Evolutionary conservation across 345 rosid genomes (phyloP).

Genomic region (Geranium brycei): DNA sequence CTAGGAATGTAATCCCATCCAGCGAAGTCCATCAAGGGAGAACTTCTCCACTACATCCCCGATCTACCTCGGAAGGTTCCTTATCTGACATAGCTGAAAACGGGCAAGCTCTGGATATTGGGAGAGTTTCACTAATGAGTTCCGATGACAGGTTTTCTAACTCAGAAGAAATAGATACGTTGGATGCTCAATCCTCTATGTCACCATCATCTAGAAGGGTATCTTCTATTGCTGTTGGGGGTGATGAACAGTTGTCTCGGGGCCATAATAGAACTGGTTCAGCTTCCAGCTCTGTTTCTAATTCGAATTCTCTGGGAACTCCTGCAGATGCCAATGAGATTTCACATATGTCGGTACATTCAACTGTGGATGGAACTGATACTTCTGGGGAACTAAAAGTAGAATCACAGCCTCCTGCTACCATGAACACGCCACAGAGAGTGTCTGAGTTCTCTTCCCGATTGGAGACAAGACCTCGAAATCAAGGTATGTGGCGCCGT

Average conservation of each 20-base stretch:
- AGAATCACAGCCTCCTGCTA: neutral
- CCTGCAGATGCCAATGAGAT: slow-evolving; percentile 35
- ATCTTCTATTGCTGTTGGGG: slow-evolving; percentile 21
- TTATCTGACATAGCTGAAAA: slow-evolving; percentile 36
- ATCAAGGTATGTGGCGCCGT: slow-evolving; percentile 57
- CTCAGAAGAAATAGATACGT: slow-evolving; percentile 27
- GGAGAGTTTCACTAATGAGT: slow-evolving; percentile 32
- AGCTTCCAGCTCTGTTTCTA: slow-evolving; percentile 33
- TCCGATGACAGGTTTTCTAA: slow-evolving; percentile 40
- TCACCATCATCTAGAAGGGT: slow-evolving; percentile 46
- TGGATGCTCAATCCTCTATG: slow-evolving; percentile 32
- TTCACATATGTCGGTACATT: neutral
- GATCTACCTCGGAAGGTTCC: slow-evolving; percentile 45
- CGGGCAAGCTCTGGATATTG: slow-evolving; percentile 37
- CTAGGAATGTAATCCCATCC: slow-evolving; percentile 26
- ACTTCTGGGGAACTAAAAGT: neutral
- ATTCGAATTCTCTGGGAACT: slow-evolving; percentile 36
- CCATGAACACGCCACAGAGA: neutral
- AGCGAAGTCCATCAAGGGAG: slow-evolving; percentile 30
- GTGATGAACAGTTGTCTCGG: slow-evolving; percentile 21
- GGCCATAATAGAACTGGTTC: slow-evolving; percentile 46
- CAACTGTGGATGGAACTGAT: neutral
- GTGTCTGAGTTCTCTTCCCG: slow-evolving; percentile 39
- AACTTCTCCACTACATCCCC: slow-evolving; percentile 48
- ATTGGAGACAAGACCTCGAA: slow-evolving; percentile 46